These are phyloP conservation scores for Suillus alpinus DNA, from an alignment of 768 basidiomycete genomes.

Conservation along the genomic window DNA sequence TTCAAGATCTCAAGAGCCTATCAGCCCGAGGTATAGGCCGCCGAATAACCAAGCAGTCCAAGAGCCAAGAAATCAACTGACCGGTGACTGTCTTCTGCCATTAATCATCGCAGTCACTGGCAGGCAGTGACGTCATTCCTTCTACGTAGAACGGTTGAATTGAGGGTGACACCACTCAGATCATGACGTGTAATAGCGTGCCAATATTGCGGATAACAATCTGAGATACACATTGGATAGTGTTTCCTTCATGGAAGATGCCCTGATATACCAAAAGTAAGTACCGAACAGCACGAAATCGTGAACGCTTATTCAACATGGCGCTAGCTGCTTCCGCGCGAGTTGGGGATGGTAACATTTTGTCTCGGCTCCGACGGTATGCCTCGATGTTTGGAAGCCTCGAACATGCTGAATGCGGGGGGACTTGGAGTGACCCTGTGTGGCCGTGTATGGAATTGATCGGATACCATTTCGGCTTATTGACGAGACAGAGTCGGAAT, in stretches of 20 bases:
- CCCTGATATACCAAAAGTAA: not conserved
- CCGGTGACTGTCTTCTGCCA: not conserved
- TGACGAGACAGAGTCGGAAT: not conserved
- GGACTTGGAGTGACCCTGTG: not conserved
- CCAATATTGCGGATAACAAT: not conserved
- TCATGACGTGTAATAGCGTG: conserved; percentile 1
- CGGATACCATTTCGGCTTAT: conserved; percentile 2
- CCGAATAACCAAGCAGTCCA: not conserved
- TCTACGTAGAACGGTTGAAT: not conserved
- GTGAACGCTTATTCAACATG: not conserved
- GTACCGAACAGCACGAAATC: not conserved
- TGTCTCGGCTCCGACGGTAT: conserved; percentile 11
- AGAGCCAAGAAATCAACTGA: not conserved
- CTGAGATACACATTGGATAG: not conserved
- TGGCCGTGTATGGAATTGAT: not conserved
- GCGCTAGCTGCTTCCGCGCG: not conserved
- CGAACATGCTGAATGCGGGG: not conserved
- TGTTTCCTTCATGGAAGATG: not conserved
- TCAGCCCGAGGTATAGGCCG: not conserved
- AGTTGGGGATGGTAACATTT: not conserved
- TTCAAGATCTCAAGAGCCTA: not conserved
- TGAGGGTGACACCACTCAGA: not conserved
- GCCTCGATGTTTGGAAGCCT: not conserved
- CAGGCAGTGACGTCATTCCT: not conserved
- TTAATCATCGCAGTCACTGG: not conserved